Conservation (phyloP, 1,284 basidiomycete species). For the Thelephora terrestris region DNA sequence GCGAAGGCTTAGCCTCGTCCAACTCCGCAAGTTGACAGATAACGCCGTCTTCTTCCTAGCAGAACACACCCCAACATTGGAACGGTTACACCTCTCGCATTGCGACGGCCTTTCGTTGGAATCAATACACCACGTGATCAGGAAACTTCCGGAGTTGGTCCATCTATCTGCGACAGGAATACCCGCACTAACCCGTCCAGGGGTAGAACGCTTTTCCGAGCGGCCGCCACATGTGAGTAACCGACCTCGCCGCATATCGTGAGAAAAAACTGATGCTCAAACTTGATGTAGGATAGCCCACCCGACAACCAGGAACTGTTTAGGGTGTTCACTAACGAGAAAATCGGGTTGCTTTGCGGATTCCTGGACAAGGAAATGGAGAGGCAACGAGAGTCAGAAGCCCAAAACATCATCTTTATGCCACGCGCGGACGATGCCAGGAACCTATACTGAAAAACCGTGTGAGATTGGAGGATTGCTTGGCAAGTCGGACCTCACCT, state of each 20-base stretch:
- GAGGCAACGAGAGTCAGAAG: constrained; percentile 45
- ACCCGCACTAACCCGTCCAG: constrained; percentile 61
- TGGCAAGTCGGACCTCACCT: too few species aligned
- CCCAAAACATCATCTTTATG: constrained; percentile 44
- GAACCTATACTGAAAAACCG: constrained; percentile 36
- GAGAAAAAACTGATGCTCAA: too few species aligned
- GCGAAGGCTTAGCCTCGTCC: constrained; percentile 73
- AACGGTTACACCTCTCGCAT: constrained; percentile 82
- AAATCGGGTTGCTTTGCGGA: constrained; percentile 52
- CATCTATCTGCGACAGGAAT: constrained; percentile 82
- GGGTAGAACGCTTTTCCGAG: constrained; percentile 76
- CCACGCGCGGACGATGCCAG: constrained; percentile 50
- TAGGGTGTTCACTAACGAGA: constrained; percentile 75
- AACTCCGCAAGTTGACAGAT: constrained; percentile 58
- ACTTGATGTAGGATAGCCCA: too few species aligned
- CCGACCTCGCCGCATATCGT: constrained; percentile 6
- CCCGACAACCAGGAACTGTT: constrained; percentile 43
- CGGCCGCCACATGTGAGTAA: constrained; percentile 60
- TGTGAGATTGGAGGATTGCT: not conserved
- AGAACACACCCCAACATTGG: constrained; percentile 59
- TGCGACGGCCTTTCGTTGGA: constrained; percentile 77
- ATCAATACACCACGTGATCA: constrained; percentile 69
- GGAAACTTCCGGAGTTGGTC: constrained; percentile 52
- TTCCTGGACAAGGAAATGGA: constrained; percentile 58
- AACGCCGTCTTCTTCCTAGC: constrained; percentile 55